phyloP scores from a whole-genome alignment of 2,329 filamentous ascomycete genomes.

The Balansia obtecta region DNA sequence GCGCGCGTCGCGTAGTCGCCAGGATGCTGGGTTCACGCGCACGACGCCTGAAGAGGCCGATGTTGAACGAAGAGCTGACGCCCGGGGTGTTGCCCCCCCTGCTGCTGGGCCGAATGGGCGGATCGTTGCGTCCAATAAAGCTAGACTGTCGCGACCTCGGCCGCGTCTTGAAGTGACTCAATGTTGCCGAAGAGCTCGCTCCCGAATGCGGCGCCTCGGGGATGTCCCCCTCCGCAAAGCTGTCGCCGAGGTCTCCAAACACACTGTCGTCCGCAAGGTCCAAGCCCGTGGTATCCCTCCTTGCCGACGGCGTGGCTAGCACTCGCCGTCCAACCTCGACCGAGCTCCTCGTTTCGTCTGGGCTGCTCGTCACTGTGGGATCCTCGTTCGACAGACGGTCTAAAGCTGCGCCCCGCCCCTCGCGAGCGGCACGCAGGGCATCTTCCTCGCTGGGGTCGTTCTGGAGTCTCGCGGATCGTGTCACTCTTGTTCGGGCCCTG shows the following conservation, averaged over 20 bases:
- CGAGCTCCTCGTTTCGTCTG: constrained; percentile 18
- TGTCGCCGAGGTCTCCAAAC: constrained; percentile 32
- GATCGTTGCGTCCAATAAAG: constrained; percentile 37
- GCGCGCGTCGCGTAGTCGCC: constrained; percentile 34
- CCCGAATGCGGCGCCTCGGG: constrained; percentile 23
- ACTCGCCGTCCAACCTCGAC: constrained; percentile 26
- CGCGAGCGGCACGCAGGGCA: constrained; percentile 14
- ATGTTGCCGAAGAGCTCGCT: constrained; percentile 33
- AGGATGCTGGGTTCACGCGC: constrained; percentile 50
- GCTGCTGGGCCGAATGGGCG: constrained; percentile 40
- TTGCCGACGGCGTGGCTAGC: constrained; percentile 20
- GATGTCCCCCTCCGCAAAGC: constrained; percentile 27
- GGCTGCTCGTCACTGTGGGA: constrained; percentile 16
- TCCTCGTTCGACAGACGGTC: constrained; percentile 23
- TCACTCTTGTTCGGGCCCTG: constrained; percentile 12
- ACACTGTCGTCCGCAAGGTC: constrained; percentile 35
- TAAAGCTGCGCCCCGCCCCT: constrained; percentile 24
- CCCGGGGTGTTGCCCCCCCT: constrained; percentile 33
- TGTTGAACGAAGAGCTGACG: constrained; percentile 38
- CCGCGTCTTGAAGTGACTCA: constrained; percentile 29
- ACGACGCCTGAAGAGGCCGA: constrained; percentile 45
- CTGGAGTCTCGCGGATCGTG: constrained; percentile 7
- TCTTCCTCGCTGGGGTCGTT: constrained; percentile 15
- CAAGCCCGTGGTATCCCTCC: constrained; percentile 33
- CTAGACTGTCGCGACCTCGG: constrained; percentile 36